These are phyloP conservation scores for Pythium phragmiticola DNA, from an alignment of 352 stramenopile species.

Conservation along the genomic window DNA sequence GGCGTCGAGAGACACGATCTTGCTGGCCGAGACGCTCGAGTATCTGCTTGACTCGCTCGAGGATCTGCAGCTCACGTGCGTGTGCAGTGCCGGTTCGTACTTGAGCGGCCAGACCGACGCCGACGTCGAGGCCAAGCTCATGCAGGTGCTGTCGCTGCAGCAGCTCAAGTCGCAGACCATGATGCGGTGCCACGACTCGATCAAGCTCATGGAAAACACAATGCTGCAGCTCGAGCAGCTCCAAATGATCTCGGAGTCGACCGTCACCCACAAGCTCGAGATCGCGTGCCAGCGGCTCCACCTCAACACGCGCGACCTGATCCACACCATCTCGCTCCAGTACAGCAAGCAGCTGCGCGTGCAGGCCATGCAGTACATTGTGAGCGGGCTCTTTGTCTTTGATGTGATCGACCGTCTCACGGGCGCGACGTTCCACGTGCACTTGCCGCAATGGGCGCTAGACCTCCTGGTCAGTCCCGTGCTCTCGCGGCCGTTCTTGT, in stretches of 20 bases:
- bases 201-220: slow-evolving; percentile 94
- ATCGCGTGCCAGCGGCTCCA: slow-evolving; percentile 86
- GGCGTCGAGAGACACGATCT: slow-evolving; percentile 93
- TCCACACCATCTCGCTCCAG: slow-evolving; percentile 73
- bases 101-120: slow-evolving; percentile 24
- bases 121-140: slow-evolving; percentile 67
- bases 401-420: slow-evolving; percentile 95
- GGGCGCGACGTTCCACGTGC: slow-evolving; percentile 89
- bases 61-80: slow-evolving; percentile 69
- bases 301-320: slow-evolving; percentile 87
- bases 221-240: slow-evolving; percentile 93
- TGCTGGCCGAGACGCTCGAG: slow-evolving; percentile 95
- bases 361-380: slow-evolving; percentile 91
- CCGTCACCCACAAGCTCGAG: slow-evolving; percentile 89
- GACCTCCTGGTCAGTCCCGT: slow-evolving; percentile 42
- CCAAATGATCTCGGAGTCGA: slow-evolving; percentile 91
- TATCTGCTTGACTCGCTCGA: slow-evolving; percentile 96
- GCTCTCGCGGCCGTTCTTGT: slow-evolving; percentile 55
- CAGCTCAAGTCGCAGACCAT: slow-evolving; percentile 88
- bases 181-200: slow-evolving; percentile 92
- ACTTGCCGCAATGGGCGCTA: slow-evolving; percentile 77
- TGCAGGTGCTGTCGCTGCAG: slow-evolving; percentile 91
- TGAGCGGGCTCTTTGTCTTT: slow-evolving; percentile 92
- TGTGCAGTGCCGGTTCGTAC: slow-evolving; percentile 18
- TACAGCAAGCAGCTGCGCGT: slow-evolving; percentile 69